Conservation (phyloP, 352 stramenopile genomes). For the Thraustotheca clavata region DNA sequence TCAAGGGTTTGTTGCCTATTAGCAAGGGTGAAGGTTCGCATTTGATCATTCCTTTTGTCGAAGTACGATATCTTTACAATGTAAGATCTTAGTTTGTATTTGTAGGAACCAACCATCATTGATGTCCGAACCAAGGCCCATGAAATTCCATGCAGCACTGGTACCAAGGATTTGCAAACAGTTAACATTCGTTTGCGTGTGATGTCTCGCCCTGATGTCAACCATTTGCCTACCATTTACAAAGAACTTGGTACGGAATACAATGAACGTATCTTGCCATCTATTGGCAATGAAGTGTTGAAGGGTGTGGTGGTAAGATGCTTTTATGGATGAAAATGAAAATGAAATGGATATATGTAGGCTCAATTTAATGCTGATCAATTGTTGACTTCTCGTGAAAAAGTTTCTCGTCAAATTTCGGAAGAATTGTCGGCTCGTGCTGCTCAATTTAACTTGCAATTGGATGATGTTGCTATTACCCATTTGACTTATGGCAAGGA, state of each 20-base stretch:
- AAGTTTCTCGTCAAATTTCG: conserved; percentile 96
- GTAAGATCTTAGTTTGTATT: not conserved
- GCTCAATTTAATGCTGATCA: conserved; percentile 99
- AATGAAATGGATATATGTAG: conserved; percentile 45
- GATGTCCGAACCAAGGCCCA: conserved; percentile 96
- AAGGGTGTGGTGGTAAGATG: conserved; percentile 81
- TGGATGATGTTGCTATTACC: conserved; percentile 99
- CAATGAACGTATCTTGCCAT: conserved; percentile 98
- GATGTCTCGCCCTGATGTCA: conserved; percentile 88
- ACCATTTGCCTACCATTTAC: conserved; percentile 96
- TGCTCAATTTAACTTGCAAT: conserved; percentile 95
- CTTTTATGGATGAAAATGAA: no score
- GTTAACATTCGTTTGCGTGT: conserved; percentile 99
- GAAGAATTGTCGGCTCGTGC: conserved; percentile 94
- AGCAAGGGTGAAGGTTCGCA: conserved; percentile 96
- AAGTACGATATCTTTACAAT: conserved; percentile 33
- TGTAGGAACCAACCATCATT: conserved; percentile 95
- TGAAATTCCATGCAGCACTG: conserved; percentile 94
- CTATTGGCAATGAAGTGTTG: conserved; percentile 95
- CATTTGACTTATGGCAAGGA: conserved; percentile 98
- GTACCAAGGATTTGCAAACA: conserved; percentile 99
- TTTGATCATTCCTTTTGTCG: conserved; percentile 98
- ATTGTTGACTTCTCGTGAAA: conserved; percentile 97
- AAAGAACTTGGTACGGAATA: conserved; percentile 96
- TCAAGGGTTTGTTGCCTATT: conserved; percentile 95